Conservation (phyloP, 2,329 filamentous ascomycete species). For the Scytalidium lignicola region DNA sequence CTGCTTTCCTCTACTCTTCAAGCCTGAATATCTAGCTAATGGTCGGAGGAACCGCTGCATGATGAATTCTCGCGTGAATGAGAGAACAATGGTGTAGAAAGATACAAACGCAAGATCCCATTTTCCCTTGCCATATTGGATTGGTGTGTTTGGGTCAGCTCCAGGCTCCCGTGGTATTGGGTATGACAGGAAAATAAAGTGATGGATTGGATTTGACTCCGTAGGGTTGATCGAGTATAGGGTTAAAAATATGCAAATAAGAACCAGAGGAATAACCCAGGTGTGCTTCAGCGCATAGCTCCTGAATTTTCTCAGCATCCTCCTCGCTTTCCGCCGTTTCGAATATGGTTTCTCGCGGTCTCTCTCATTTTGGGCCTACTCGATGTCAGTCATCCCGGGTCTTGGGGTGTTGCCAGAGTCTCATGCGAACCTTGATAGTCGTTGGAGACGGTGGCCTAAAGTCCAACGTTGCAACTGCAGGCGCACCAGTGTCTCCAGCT, state of each 20-base stretch:
- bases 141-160: constrained; percentile 35
- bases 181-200: constrained; percentile 89
- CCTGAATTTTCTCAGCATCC: constrained; percentile 34
- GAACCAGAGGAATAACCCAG: constrained; percentile 60
- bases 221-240: constrained; percentile 73
- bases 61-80: constrained; percentile 90
- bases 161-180: constrained; percentile 50
- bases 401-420: not conserved
- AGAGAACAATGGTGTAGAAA: constrained; percentile 86
- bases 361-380: constrained; percentile 23
- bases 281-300: constrained; percentile 51
- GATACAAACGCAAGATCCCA: constrained; percentile 81
- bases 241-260: constrained; percentile 58
- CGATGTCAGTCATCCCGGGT: constrained; percentile 2
- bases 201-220: constrained; percentile 71
- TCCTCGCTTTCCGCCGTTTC: constrained; percentile 28
- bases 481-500: constrained; percentile 44
- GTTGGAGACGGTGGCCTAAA: constrained; percentile 20
- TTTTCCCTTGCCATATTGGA: constrained; percentile 82
- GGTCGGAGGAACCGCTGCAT: constrained; percentile 88
- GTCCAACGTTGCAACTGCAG: constrained; percentile 42
- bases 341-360: constrained; percentile 27
- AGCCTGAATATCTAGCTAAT: constrained; percentile 63
- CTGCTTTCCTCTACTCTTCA: constrained; percentile 72
- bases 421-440: constrained; percentile 19